Conservation (phyloP, 352 stramenopile species). For the Pythium brachiatum region DNA sequence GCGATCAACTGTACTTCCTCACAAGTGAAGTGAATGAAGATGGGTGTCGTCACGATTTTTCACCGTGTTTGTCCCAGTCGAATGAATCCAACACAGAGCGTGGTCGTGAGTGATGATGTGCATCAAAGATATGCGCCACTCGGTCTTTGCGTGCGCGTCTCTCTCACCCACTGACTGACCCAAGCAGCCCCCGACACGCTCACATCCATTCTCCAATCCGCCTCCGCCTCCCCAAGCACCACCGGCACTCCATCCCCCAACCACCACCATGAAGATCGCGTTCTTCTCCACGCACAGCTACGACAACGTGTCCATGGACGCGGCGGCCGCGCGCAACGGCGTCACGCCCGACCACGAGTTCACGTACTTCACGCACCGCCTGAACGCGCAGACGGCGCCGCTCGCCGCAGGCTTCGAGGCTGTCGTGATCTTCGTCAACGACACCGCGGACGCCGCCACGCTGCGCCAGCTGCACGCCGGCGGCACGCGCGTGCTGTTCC, state of each 20-base stretch:
- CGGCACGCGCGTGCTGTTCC: conserved; percentile 63
- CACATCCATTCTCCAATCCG: conserved; percentile 17
- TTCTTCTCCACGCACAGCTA: conserved; percentile 79
- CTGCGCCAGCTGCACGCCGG: conserved; percentile 51
- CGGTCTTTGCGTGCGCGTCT: no score
- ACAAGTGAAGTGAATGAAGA: not conserved
- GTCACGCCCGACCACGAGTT: conserved; percentile 49
- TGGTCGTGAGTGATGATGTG: not conserved
- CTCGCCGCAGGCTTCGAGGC: conserved; percentile 56
- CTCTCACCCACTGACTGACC: no score
- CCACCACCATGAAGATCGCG: conserved; percentile 58
- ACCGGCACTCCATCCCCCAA: not conserved
- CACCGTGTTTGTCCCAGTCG: not conserved
- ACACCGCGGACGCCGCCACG: conserved; percentile 57
- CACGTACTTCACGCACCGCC: conserved; percentile 55
- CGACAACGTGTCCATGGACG: conserved; percentile 61
- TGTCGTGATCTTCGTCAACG: conserved; percentile 87
- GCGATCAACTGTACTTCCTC: not conserved
- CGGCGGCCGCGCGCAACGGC: conserved; percentile 37
- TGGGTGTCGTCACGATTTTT: not conserved
- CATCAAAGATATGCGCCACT: no score
- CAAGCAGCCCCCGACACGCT: no score
- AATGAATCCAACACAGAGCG: no score
- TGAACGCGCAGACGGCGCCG: conserved; percentile 46
- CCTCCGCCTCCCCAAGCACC: conserved; percentile 27